Conservation (phyloP, 257 asterid genomes). For the Solanum tarijense region DNA sequence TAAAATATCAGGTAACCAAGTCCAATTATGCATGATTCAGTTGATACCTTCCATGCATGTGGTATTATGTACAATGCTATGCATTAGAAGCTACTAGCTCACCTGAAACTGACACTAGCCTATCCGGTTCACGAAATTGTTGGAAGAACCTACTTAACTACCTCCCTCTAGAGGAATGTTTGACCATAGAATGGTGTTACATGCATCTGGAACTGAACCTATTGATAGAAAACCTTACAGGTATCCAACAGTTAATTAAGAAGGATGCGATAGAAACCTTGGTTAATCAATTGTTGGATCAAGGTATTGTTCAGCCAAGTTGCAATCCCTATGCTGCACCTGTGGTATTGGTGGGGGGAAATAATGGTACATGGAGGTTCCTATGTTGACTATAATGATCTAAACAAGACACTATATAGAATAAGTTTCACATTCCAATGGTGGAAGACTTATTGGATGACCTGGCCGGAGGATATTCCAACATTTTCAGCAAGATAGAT, state of each 20-base stretch:
- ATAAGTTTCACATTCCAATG: neutral
- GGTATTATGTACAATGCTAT: neutral
- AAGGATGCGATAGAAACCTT: neutral
- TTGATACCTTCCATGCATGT: neutral
- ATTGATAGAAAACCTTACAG: neutral
- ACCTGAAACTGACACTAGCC: neutral
- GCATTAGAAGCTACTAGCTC: neutral
- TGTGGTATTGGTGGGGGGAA: neutral
- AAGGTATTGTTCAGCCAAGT: neutral
- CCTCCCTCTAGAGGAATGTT: neutral
- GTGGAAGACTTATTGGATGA: neutral
- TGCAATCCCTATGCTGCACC: neutral
- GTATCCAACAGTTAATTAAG: neutral
- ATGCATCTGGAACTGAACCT: neutral
- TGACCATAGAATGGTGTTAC: neutral
- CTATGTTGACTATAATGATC: neutral
- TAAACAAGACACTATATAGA: neutral
- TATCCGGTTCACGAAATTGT: neutral
- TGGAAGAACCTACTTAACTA: neutral
- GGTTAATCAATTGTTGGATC: neutral
- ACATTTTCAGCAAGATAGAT: neutral
- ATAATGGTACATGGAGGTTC: neutral
- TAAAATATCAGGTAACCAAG: neutral
- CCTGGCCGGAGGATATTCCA: neutral
- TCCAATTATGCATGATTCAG: neutral